A percentile compares a stretch with the other conserved stretches of the same genome.
Conservation (phyloP, 495 filamentous ascomycete genomes). For the Cetradonia linearis region DNA sequence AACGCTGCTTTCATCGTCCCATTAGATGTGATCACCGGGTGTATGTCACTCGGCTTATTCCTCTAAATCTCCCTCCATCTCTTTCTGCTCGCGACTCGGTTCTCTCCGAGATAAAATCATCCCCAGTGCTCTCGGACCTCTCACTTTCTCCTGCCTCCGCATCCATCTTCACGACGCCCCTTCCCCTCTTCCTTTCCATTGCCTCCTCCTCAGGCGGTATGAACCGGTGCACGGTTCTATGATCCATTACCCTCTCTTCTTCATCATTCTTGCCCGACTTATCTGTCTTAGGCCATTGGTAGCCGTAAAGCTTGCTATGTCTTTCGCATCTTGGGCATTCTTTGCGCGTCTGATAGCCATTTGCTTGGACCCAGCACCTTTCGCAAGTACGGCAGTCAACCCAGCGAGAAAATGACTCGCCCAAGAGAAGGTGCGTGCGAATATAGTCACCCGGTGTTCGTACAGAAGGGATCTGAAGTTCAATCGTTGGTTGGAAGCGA, state of each 20-base stretch:
- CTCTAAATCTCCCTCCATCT: slow-evolving; percentile 11
- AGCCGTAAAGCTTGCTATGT: slow-evolving; percentile 91
- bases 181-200: slow-evolving; percentile 40
- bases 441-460: slow-evolving; percentile 68
- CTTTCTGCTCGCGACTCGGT: slow-evolving; percentile 14
- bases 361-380: slow-evolving; percentile 68
- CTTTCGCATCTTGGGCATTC: slow-evolving; percentile 89
- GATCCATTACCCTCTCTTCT: slow-evolving; percentile 67
- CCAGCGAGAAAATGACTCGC: slow-evolving; percentile 67
- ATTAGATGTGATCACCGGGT: slow-evolving; percentile 5
- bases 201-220: slow-evolving; percentile 56
- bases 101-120: slow-evolving; percentile 10
- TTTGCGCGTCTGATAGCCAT: slow-evolving; percentile 74
- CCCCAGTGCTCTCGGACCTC: slow-evolving; percentile 15
- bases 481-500: slow-evolving; percentile 36
- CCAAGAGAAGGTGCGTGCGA: slow-evolving; percentile 60
- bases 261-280: slow-evolving; percentile 58
- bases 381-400: slow-evolving; percentile 77
- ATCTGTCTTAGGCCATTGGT: slow-evolving; percentile 90
- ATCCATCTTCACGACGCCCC: slow-evolving; percentile 30
- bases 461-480: slow-evolving; percentile 34
- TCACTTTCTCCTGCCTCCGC: slow-evolving; percentile 17
- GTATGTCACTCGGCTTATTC: slow-evolving; percentile 7
- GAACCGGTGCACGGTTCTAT: slow-evolving; percentile 61
- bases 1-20: neutral